Evolutionary conservation across 768 basidiomycete species (phyloP), one percentile per base, ranked within the genome.

Genomic region (Boletus edulis): DNA sequence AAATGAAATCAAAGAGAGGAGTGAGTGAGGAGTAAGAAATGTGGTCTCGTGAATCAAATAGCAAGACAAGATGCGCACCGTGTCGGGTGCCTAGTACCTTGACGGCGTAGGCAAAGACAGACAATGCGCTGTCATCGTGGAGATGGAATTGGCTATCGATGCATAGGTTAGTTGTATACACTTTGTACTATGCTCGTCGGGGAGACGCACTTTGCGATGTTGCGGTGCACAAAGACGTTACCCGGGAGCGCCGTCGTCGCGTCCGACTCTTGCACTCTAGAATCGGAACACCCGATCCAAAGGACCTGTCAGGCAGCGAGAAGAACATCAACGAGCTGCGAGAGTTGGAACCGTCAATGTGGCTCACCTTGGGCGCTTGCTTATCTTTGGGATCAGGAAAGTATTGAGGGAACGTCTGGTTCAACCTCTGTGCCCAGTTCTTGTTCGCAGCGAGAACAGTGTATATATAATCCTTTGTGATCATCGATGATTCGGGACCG

Each of bases 211-310:
- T 94, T 94, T 50, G 91, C 93, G 60, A 95, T 86, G 71, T 94
- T 94, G 45, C 93, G 77, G 71, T 92, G 85, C 29, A 87, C 84
- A 63, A 95, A 94, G 56, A 90, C 82, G 42, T 87, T 86, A 50
- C 92, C 91, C 0, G 93, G 93, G 58, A 78, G 78, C 10, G 82
- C 75, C 35, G 76, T 81, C 35, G 84, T 85, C 53, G 89, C 74
- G 60, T 89, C 85, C 35, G 82, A 82, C 68, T 92, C 91, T 18
- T 90, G 91, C 3, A 93, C 88, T 58, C 93, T 78, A 12, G 91
- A 94, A 69, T 95, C 93, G 37, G 91, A 80, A 69, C 88, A 91
- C 47, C 88, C 87, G 64, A 91, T 81, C 87, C 87, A 91, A 62
- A 89, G 81, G 12, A 86, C 75, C 88, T 89, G 39, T 18, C 12